Evolutionary conservation across 2,329 filamentous ascomycete species (phyloP), one percentile per base, ranked within the genome.

Genomic region (Emmonsia crescens): DNA sequence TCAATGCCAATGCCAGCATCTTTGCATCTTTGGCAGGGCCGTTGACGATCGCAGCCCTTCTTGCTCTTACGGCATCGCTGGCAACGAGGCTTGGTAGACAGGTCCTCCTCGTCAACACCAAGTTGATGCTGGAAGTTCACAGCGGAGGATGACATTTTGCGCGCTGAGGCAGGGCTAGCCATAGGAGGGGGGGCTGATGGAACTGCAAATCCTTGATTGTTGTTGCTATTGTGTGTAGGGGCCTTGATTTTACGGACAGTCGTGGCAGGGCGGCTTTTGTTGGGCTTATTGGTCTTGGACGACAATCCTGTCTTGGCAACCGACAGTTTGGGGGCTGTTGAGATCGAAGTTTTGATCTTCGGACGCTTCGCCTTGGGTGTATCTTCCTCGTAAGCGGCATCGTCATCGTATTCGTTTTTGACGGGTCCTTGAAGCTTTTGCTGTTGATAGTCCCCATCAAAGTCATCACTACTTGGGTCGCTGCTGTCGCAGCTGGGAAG

Each of bases 51-150:
- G 73, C 94, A 99, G 14, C 94, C 94, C 78, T 99, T 99, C 82
- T 99, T 99, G 79, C 93, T 97, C 84, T 99, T 99, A 70, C 94
- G 89, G 81, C 94, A 99, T 62, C 94, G 89, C 75, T 99, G 94
- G 80, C 94, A 99, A 65, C 94, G 91, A 61, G 94, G 94, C 78
- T 97, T 96, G 67, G 89, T 92, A 0, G 93, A 96, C 24, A 97
- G 79, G 62, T 96, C 92, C 66, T 96, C 92, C 66, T 96, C 90
- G 67, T 91, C 90, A 38, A 80, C 79, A 56, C 80, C 83, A 48
- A 84, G 76, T 65, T 82, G 82, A 66, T 84, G 79, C 68, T 85
- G 83, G 71, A 85, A 85, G 70, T 83, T 85, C 70, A 86, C 74
- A 12, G 80, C 79, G 16, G 89, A 91, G 10, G 69, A 71, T 1